A percentile compares a stretch with the other conserved stretches of the same genome.
These are phyloP conservation scores for Yamadazyma pseudoaaseri DNA, from an alignment of 1,139 yeast species.

Conservation along the genomic window DNA sequence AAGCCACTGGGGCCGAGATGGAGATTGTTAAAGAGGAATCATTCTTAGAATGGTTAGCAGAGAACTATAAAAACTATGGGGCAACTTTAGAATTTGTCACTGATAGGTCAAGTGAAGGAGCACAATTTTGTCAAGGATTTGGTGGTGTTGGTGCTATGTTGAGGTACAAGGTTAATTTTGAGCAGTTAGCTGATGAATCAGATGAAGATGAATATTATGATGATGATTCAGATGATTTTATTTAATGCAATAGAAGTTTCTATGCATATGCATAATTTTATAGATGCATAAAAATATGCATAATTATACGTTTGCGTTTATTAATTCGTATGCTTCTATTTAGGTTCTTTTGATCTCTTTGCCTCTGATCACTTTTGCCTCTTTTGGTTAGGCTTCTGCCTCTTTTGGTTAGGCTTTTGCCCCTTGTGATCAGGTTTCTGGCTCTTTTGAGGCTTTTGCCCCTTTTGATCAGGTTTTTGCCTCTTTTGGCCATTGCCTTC, in stretches of 20 bases:
- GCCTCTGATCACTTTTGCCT: neutral
- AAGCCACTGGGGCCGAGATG: slow-evolving; percentile 85
- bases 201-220: slow-evolving; percentile 86
- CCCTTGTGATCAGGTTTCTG: neutral
- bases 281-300: too few relatives aligned
- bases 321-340: too few relatives aligned
- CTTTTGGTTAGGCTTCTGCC: neutral
- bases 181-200: slow-evolving; percentile 85
- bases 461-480: neutral
- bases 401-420: neutral
- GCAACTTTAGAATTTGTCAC: slow-evolving; percentile 95
- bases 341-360: too few relatives aligned
- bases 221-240: slow-evolving; percentile 62
- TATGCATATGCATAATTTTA: neutral
- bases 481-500: neutral
- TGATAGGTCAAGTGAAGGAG: slow-evolving; percentile 96
- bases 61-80: slow-evolving; percentile 90
- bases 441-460: neutral
- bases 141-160: slow-evolving; percentile 98
- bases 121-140: slow-evolving; percentile 95
- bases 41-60: slow-evolving; percentile 96
- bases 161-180: slow-evolving; percentile 96
- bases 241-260: slow-evolving; percentile 17
- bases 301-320: too few relatives aligned
- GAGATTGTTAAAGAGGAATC: slow-evolving; percentile 81